Base-by-base conservation (phyloP, 495 filamentous ascomycete species). In the Cladorrhinum samala region DNA sequence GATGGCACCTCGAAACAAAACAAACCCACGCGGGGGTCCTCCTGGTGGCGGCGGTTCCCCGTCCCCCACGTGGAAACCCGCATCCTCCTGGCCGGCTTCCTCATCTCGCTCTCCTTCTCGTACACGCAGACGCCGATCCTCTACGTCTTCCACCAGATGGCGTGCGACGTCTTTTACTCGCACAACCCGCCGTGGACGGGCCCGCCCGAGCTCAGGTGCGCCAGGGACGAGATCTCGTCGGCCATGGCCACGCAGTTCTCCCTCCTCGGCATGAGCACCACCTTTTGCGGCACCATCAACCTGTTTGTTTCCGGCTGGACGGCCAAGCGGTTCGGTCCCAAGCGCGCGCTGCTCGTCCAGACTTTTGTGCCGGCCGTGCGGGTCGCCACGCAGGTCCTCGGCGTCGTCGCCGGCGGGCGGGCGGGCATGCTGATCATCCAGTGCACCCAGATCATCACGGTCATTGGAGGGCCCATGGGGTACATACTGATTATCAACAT, bases 121-220 rank as follows among this genome's bases (percentile, higher is more conserved):
- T 75, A 77, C 46, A 83, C 80, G 2, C 80, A 83, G 54, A 77
- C 81, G 19, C 79, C 80, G 72, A 69, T 83, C 23, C 74, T 82
- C 51, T 82, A 81, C 53, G 77, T 74, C 14, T 81, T 83, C 51
- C 72, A 77, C 39, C 56, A 79, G 17, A 81, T 83, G 79, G 75
- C 74, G 50, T 83, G 80, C 62, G 75, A 82, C 41, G 71, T 73
- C 45, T 83, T 77, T 62, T 83, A 81, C 62, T 38, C 25, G 17
- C 67, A 62, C 13, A 68, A 75, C 33, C 70, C 78, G 25, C 68
- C 63, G 5, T 68, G 54, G 27, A 21, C 57, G 13, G 64, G 68
- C 13, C 19, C 58, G 23, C 17, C 57, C 27, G 60, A 68, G 20
- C 68, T 75, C 43, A 72, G 76, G 11, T 83, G 80, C 53, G 62